Base-by-base conservation (phyloP, 257 asterid species). In the Ehretia macrophylla region DNA sequence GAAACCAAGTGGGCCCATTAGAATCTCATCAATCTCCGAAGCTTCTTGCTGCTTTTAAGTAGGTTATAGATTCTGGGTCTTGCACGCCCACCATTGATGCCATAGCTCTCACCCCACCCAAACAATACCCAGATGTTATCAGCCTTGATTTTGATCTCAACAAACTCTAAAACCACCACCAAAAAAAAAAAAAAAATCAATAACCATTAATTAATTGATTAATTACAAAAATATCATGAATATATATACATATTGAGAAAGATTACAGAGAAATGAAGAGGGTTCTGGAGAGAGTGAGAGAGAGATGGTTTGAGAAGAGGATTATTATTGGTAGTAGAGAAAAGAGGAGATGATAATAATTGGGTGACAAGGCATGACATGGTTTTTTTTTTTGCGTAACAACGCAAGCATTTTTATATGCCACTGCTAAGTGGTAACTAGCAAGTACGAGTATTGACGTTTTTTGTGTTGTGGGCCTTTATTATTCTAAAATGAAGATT, bases 1-100 rank as follows among this genome's bases (percentile, higher is more conserved):
- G 75, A 92, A 92, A 1, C 99, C 97, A 57, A 92, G 84, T 20
- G 96, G 91, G 3, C 99, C 99, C 97, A 92, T 88, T 52, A 92
- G 90, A 61, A 86, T 81, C 55, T 88, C 90, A 76, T 92, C 97
- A 52, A 92, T 71, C 67, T 92, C 91, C 46, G 90, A 86, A 35
- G 98, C 98, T 67, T 92, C 95, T 27, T 77, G 68, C 81, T 88
- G 95, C 75, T 68, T 84, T n/a, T 54, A 92, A 68, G 53, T 88
- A 84, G 5, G 95, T 81, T 40, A 88, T 49, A 18, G 73, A 68
- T 13, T 76, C 85, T 21, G 88, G 81, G 67, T 73, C 79, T 47
- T 78, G 82, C 47, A 68, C 75, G 57, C 74, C 61, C 63, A 74
- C 73, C 65, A 76, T 75, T 17, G 87, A 71, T 35, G 95, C 65